phyloP scores from a whole-genome alignment of 2,329 filamentous ascomycete species.

The Apiospora saccharicola region DNA sequence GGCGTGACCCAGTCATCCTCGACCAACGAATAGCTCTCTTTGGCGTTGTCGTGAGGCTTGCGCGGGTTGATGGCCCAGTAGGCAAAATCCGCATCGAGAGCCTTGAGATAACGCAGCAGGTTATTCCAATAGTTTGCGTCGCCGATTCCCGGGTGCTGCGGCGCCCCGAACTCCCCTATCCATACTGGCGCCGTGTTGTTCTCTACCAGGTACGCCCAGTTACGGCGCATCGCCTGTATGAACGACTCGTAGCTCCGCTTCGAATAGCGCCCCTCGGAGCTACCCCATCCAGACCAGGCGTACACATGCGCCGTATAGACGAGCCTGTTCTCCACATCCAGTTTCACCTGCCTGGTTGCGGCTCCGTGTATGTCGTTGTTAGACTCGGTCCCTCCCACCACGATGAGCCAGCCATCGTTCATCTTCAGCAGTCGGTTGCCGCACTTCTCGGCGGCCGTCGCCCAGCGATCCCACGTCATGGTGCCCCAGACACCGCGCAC shows the following conservation, averaged over 20 bases:
- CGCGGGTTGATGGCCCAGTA: constrained; percentile 76
- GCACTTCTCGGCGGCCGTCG: constrained; percentile 67
- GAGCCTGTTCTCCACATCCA: constrained; percentile 61
- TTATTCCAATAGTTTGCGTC: constrained; percentile 72
- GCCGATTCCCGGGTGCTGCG: constrained; percentile 58
- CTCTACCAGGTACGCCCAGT: constrained; percentile 71
- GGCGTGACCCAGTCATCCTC: constrained; percentile 71
- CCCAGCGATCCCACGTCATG: constrained; percentile 72
- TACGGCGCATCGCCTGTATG: constrained; percentile 65
- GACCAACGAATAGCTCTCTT: constrained; percentile 68
- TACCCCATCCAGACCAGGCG: constrained; percentile 75
- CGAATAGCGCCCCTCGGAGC: constrained; percentile 64
- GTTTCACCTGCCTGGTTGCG: constrained; percentile 60
- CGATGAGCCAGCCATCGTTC: constrained; percentile 70
- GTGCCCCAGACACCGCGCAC: constrained; percentile 74
- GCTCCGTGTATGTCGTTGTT: constrained; percentile 70
- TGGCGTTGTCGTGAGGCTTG: constrained; percentile 64
- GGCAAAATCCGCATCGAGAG: constrained; percentile 69
- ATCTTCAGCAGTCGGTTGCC: constrained; percentile 67
- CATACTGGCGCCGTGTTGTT: constrained; percentile 67
- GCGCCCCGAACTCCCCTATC: constrained; percentile 72
- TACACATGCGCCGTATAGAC: constrained; percentile 76
- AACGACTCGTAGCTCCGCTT: constrained; percentile 70
- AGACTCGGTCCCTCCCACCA: constrained; percentile 73
- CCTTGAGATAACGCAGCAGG: constrained; percentile 64